phyloP scores from a whole-genome alignment of 352 stramenopile species.

The Phytopythium oedochilum region DNA sequence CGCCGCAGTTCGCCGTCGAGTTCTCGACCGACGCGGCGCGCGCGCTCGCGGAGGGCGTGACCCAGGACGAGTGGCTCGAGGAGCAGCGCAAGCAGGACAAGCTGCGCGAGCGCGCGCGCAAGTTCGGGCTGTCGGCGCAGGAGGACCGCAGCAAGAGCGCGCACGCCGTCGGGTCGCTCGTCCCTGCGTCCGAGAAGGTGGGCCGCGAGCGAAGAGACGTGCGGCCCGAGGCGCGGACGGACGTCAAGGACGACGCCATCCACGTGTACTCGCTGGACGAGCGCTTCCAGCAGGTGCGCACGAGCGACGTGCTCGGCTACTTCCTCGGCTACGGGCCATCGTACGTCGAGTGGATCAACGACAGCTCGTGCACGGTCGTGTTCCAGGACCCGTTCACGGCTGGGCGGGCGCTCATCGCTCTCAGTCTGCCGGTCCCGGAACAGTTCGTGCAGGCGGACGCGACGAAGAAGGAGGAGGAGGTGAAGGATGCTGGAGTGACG shows the following conservation, averaged over 20 bases:
- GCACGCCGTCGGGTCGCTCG: slow-evolving; percentile 14
- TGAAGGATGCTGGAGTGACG: slow-evolving; percentile 27
- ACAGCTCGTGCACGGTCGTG: slow-evolving; percentile 79
- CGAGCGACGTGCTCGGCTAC: slow-evolving; percentile 73
- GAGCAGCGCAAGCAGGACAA: slow-evolving; percentile 60
- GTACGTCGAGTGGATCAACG: slow-evolving; percentile 88
- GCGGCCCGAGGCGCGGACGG: slow-evolving; percentile 24
- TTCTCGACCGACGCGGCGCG: slow-evolving; percentile 59
- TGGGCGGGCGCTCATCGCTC: slow-evolving; percentile 49
- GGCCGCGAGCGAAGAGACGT: slow-evolving; percentile 57
- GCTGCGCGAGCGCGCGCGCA: slow-evolving; percentile 55
- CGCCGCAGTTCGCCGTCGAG: slow-evolving; percentile 62
- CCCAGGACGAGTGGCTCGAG: slow-evolving; percentile 65
- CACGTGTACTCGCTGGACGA: slow-evolving; percentile 84
- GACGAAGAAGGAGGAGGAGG: slow-evolving; percentile 27
- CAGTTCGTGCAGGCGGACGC: slow-evolving; percentile 22
- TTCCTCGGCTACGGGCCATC: slow-evolving; percentile 76
- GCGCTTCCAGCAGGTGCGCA: slow-evolving; percentile 75
- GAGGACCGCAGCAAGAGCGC: slow-evolving; percentile 27
- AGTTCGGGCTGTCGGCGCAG: slow-evolving; percentile 56
- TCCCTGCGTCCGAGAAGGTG: slow-evolving; percentile 51
- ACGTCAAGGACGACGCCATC: slow-evolving; percentile 60
- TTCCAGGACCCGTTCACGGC: slow-evolving; percentile 78
- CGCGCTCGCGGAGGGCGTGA: slow-evolving; percentile 55
- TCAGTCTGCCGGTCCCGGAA: slow-evolving; percentile 41